Conservation (phyloP, 129 eudicot genomes). For the carrot (Daucus carota) region DH1_v3.0 NC_030389.2:37381501-37382000, state of each 20-base stretch:
- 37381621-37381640: constrained; percentile 21
- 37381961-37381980: background rate
- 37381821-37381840: constrained; percentile 14
- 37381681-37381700: constrained; percentile 27
- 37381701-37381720: constrained; percentile 19
- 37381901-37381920: constrained; percentile 35
- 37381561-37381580: constrained; percentile 56
- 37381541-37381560: constrained; percentile 86
- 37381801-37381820: constrained; percentile 3
- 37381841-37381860: constrained; percentile 6
- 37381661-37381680: constrained; percentile 21
- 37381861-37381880: constrained; percentile 20
- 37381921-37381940: background rate
- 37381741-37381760: constrained; percentile 13
- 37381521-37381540: constrained; percentile 81
- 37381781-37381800: constrained; percentile 8
- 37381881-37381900: constrained; percentile 20
- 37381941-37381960: background rate
- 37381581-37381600: constrained; percentile 82
- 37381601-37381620: constrained; percentile 68
- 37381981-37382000: background rate
- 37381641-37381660: constrained; percentile 39
- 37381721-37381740: constrained; percentile 7
- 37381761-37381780: constrained; percentile 4
- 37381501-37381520: constrained; percentile 52